Evolutionary conservation across 768 basidiomycete genomes (phyloP).

Genomic region (Amanita polypyramis): DNA sequence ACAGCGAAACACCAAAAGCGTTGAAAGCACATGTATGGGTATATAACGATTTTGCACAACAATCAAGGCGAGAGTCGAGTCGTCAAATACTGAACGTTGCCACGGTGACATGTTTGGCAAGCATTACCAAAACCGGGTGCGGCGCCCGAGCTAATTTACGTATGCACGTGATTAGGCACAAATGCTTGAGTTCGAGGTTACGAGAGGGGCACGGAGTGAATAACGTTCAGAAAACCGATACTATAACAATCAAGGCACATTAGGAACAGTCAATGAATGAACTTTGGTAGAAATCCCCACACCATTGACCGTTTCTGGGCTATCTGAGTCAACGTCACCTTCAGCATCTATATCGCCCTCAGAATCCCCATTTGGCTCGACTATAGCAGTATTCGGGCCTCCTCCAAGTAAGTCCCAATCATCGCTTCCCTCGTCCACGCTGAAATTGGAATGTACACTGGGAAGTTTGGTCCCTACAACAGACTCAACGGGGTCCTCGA

Average conservation of each 20-base stretch:
- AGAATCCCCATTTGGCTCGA: slow-evolving; percentile 3
- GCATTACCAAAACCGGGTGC: too few species aligned
- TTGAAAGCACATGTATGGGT: too few species aligned
- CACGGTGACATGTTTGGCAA: too few species aligned
- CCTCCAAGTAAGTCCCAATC: not conserved
- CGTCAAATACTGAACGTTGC: too few species aligned
- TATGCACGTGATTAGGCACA: too few species aligned
- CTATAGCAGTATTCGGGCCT: not conserved
- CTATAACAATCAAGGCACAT: not conserved
- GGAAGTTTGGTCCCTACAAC: not conserved
- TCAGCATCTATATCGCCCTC: slow-evolving; percentile 12
- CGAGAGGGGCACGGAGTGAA: too few species aligned
- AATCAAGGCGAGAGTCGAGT: too few species aligned
- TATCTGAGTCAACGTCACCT: slow-evolving; percentile 16
- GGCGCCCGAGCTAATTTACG: too few species aligned
- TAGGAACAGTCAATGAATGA: not conserved
- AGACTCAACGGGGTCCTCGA: not conserved
- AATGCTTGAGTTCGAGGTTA: too few species aligned
- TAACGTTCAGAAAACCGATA: not conserved
- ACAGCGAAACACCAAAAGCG: too few species aligned
- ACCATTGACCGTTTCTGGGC: slow-evolving; percentile 13
- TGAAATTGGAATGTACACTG: too few species aligned
- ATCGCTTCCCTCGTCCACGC: not conserved
- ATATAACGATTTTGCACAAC: too few species aligned
- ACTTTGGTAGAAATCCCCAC: slow-evolving; percentile 8